phyloP scores from a whole-genome alignment of 2,329 filamentous ascomycete genomes.

The Epichloe hybrida region DNA sequence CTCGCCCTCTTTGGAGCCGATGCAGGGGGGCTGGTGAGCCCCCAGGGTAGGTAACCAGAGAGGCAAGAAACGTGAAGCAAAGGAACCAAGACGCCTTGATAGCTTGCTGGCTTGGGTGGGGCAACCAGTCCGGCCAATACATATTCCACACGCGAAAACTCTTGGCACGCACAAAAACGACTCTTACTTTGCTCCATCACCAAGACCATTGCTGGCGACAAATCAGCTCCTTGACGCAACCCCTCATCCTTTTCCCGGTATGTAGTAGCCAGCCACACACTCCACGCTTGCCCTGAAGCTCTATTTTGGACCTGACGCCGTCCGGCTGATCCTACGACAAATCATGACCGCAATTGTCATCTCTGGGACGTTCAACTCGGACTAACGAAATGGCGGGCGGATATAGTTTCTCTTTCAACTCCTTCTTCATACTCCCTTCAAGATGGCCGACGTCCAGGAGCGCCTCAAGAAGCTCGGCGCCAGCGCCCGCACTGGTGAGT shows the following conservation, averaged over 20 bases:
- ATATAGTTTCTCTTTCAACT: conserved; percentile 8
- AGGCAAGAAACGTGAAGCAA: background rate
- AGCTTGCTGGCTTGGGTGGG: conserved; percentile 3
- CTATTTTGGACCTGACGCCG: background rate
- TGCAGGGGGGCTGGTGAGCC: background rate
- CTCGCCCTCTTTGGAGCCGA: background rate
- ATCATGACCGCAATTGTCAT: background rate
- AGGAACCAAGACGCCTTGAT: background rate
- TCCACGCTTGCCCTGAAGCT: background rate
- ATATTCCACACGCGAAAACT: conserved; percentile 28
- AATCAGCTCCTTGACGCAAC: conserved; percentile 20
- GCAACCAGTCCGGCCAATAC: conserved; percentile 18
- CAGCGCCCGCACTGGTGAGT: conserved; percentile 54
- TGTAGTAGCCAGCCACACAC: conserved; percentile 9
- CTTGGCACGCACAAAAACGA: conserved; percentile 33
- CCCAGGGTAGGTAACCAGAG: background rate
- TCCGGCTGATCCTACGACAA: background rate
- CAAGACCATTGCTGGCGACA: conserved; percentile 20
- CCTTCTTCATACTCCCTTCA: conserved; percentile 18
- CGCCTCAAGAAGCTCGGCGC: conserved; percentile 45
- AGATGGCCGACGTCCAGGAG: conserved; percentile 44
- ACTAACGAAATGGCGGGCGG: conserved; percentile 6
- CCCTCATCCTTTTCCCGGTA: conserved; percentile 21
- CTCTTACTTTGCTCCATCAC: conserved; percentile 23
- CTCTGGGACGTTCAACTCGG: background rate